Conservation (phyloP, 2,329 filamentous ascomycete species). For the Colletotrichum limetticola region DNA sequence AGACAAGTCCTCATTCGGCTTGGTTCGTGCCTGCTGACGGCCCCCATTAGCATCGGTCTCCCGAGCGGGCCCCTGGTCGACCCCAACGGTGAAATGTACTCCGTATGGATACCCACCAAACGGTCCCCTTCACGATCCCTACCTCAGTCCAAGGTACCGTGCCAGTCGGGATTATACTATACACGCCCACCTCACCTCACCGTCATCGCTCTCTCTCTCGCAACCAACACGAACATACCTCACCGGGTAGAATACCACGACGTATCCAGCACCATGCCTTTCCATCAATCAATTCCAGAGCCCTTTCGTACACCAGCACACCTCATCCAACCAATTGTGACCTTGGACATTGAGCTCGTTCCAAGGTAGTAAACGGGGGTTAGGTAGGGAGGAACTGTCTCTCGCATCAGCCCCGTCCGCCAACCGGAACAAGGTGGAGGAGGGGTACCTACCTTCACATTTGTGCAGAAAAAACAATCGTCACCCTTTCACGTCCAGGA, state of each 20-base stretch:
- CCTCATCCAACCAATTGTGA: too few relatives aligned
- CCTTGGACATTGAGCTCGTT: too few relatives aligned
- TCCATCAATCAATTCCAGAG: too few relatives aligned
- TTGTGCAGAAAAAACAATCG: too few relatives aligned
- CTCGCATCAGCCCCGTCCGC: slow-evolving; percentile 22
- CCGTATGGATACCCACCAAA: neutral
- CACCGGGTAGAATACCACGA: too few relatives aligned
- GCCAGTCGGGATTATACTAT: neutral
- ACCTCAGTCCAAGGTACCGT: neutral
- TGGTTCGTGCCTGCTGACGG: neutral
- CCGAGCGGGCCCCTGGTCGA: neutral
- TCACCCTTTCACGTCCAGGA: too few relatives aligned
- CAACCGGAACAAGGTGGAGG: neutral
- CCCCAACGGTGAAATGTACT: neutral
- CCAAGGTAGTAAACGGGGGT: too few relatives aligned
- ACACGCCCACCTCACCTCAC: neutral
- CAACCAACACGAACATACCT: too few relatives aligned
- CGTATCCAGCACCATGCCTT: too few relatives aligned
- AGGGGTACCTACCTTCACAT: too few relatives aligned
- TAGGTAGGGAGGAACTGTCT: neutral
- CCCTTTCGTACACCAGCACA: too few relatives aligned
- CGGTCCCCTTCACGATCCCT: neutral
- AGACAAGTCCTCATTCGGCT: neutral
- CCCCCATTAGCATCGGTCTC: neutral
- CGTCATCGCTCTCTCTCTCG: neutral